A percentile compares a stretch with the other conserved stretches of the same genome.
Evolutionary conservation across 1,284 basidiomycete species (phyloP).

Genomic region (Takashimella tepidaria): DNA sequence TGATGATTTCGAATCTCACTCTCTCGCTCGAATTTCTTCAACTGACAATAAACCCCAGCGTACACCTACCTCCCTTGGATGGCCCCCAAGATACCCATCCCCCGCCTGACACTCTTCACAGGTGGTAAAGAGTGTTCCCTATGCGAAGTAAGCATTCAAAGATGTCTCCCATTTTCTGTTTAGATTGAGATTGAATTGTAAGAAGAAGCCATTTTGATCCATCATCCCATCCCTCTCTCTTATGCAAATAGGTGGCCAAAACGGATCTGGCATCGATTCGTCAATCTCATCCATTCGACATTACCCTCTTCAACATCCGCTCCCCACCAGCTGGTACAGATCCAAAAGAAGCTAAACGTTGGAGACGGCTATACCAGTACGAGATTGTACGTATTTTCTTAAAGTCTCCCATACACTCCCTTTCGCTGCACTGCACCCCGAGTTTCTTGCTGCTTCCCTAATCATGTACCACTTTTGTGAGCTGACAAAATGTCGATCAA

Average conservation of each 20-base stretch:
- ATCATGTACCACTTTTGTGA: no score
- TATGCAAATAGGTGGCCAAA: conserved; percentile 40
- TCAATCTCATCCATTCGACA: conserved; percentile 36
- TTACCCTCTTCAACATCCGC: conserved; percentile 43
- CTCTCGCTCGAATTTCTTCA: neutral
- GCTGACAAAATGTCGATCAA: no score
- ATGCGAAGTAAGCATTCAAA: conserved; percentile 37
- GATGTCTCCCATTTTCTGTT: neutral
- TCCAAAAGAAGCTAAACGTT: conserved; percentile 34
- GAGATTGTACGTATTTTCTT: conserved; percentile 35
- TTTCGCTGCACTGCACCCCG: neutral
- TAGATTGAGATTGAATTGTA: no score
- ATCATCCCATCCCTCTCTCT: no score
- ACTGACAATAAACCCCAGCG: no score
- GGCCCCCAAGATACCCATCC: conserved; percentile 34
- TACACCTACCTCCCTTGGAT: conserved; percentile 16
- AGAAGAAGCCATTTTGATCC: no score
- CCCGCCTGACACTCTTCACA: conserved; percentile 44
- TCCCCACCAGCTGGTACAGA: conserved; percentile 33
- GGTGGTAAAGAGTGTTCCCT: conserved; percentile 47
- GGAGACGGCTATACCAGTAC: conserved; percentile 45
- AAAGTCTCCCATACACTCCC: neutral
- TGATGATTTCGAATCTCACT: neutral
- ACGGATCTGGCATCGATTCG: conserved; percentile 32
- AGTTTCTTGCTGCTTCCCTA: no score